Conservation (phyloP, 441 rosid genomes). For the Croton laevigatus region DNA sequence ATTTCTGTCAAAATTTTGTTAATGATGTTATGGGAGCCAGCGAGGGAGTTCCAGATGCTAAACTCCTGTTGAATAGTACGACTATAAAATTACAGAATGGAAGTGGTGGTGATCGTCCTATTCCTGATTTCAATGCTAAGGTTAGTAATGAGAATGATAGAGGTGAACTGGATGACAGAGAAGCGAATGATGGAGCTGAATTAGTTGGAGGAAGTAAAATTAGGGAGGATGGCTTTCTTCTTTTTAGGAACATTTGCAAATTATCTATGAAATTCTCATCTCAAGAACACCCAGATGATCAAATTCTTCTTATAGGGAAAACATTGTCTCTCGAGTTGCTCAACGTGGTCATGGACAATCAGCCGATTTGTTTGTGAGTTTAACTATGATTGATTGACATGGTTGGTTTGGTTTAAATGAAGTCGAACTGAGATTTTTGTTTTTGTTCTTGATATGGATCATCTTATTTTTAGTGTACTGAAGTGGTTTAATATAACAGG, state of each 20-base stretch:
- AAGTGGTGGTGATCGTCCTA: neutral
- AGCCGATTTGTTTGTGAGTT: conserved; percentile 10
- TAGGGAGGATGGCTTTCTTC: conserved; percentile 78
- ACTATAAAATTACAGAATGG: conserved; percentile 37
- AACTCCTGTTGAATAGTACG: conserved; percentile 23
- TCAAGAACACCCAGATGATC: conserved; percentile 87
- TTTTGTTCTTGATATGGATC: conserved; percentile 1
- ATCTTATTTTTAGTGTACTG: conserved; percentile 5
- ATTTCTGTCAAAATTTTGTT: conserved; percentile 67
- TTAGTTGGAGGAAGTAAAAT: conserved; percentile 53
- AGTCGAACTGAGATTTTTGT: neutral
- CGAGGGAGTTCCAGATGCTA: conserved; percentile 52
- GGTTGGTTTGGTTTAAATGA: conserved; percentile 17
- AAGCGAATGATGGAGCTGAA: conserved; percentile 14
- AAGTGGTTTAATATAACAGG: too few species aligned
- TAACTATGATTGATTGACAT: neutral
- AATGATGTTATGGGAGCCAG: conserved; percentile 63
- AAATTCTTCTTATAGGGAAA: conserved; percentile 89
- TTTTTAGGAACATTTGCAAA: conserved; percentile 82
- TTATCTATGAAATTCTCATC: conserved; percentile 92
- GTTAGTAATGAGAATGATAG: conserved; percentile 3
- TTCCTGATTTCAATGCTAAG: neutral
- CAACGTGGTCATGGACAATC: conserved; percentile 72
- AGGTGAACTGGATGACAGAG: conserved; percentile 14
- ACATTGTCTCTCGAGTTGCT: conserved; percentile 83